phyloP scores from a whole-genome alignment of 495 filamentous ascomycete genomes.

The Apiosordaria backusii region DNA sequence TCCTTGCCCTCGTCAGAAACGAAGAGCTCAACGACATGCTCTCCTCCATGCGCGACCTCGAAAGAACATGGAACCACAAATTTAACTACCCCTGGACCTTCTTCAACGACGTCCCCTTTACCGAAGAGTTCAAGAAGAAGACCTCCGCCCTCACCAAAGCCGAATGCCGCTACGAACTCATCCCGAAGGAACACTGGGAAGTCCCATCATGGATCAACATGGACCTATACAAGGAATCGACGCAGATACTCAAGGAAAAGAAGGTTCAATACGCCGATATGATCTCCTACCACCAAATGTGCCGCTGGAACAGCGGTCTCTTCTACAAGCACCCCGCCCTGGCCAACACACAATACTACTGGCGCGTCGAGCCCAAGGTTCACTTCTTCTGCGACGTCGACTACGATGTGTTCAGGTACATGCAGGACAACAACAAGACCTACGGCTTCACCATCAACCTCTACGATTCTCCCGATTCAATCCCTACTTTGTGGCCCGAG shows the following conservation, averaged over 20 bases:
- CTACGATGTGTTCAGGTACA: constrained; percentile 98
- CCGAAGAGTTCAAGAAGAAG: constrained; percentile 82
- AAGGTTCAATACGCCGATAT: constrained; percentile 84
- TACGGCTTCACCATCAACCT: constrained; percentile 99
- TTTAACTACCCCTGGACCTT: constrained; percentile 99
- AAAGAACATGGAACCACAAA: constrained; percentile 94
- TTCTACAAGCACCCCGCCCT: constrained; percentile 97
- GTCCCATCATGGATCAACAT: constrained; percentile 87
- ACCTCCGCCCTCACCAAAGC: constrained; percentile 81
- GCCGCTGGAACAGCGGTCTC: constrained; percentile 95
- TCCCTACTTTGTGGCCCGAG: constrained; percentile 92
- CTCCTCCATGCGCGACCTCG: constrained; percentile 82
- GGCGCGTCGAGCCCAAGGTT: constrained; percentile 98
- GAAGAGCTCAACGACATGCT: constrained; percentile 80
- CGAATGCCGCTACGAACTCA: constrained; percentile 75
- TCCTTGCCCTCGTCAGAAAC: constrained; percentile 92
- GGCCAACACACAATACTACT: constrained; percentile 81
- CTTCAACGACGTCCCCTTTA: constrained; percentile 93
- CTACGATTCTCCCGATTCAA: constrained; percentile 82
- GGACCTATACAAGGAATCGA: constrained; percentile 80
- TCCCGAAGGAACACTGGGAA: constrained; percentile 93
- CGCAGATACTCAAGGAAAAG: constrained; percentile 75
- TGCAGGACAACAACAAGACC: constrained; percentile 95
- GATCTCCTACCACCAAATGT: constrained; percentile 98
- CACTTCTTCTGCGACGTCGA: constrained; percentile 99